Evolutionary conservation across 768 basidiomycete species (phyloP).

Genomic region (Baorangia bicolor): DNA sequence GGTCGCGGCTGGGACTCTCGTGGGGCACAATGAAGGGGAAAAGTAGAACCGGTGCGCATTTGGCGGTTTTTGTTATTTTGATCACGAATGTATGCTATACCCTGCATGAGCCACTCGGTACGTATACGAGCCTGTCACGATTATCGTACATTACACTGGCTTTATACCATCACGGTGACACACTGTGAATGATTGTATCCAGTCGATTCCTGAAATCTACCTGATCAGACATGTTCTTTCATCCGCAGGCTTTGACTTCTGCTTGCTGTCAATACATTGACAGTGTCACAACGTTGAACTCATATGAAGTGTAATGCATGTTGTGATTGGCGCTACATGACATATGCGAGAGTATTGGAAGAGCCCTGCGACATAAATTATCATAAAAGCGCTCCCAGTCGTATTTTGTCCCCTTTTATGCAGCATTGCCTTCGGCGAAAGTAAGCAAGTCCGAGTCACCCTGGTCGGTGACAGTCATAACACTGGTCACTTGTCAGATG

Average conservation of each 20-base stretch:
- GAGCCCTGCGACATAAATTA: neutral
- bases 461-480: slow-evolving; percentile 95
- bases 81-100: neutral
- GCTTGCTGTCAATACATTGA: no score
- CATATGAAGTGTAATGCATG: neutral
- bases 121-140: neutral
- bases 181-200: neutral
- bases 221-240: neutral
- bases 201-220: no score
- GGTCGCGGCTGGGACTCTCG: slow-evolving; percentile 18
- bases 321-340: neutral
- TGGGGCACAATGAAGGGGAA: neutral
- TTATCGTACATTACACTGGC: neutral
- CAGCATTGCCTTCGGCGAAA: slow-evolving; percentile 71
- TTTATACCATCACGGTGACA: neutral
- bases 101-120: neutral
- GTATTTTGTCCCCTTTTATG: slow-evolving; percentile 39
- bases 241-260: neutral
- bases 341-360: neutral
- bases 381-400: neutral
- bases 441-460: slow-evolving; percentile 95
- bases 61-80: neutral
- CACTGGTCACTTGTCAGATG: slow-evolving; percentile 47
- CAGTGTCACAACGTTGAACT: neutral
- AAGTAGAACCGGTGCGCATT: neutral